Base-by-base conservation (phyloP, 2,329 filamentous ascomycete species). In the Saccharata proteae region DNA sequence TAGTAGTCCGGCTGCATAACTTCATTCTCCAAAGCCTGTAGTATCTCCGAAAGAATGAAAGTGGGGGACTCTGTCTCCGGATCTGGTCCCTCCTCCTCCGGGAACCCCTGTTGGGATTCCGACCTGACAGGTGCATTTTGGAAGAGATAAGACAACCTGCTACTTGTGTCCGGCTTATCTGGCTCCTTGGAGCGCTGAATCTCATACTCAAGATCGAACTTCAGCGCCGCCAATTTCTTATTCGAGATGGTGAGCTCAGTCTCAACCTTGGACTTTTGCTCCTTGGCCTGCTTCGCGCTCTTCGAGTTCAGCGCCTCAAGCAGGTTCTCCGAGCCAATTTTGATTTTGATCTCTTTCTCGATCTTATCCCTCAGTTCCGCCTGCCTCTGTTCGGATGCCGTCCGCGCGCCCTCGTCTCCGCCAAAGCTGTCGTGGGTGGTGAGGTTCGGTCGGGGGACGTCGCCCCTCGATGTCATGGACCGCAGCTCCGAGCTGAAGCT, bases 331-430 rank as follows among this genome's bases (percentile, higher is more conserved):
- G 88, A 94, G 13, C 90, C 90, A 47, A 88, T 81, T 57, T 93
- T 94, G 52, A 98, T 96, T 65, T 96, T 96, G 61, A 86, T 77
- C 61, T 98, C 92, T 48, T 92, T 88, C 43, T 85, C 88, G 41
- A 98, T 78, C 48, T 79, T 74, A 45, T 94, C 86, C 47, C 80
- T 77, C 40, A 94, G 69, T 30, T 73, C 66, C 14, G 76, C 71
- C 46, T 93, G 74, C 23, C 75, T 71, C 55, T 84, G 76, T 52
- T 93, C 84, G 10, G 75, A 68, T 7, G 67, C 68, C 39, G 44
- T 62, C 57, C 37, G 74, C 23, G 27, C 20, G 33, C 24, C 71
- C 32, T 76, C 73, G 42, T 82, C 77, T 33, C 79, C 77, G 16
- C 65, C 58, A 18, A 57, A 58, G 20, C 51, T 55, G 27, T 51